Conservation (phyloP, 2,329 filamentous ascomycete species). For the Cadophora malorum region DNA sequence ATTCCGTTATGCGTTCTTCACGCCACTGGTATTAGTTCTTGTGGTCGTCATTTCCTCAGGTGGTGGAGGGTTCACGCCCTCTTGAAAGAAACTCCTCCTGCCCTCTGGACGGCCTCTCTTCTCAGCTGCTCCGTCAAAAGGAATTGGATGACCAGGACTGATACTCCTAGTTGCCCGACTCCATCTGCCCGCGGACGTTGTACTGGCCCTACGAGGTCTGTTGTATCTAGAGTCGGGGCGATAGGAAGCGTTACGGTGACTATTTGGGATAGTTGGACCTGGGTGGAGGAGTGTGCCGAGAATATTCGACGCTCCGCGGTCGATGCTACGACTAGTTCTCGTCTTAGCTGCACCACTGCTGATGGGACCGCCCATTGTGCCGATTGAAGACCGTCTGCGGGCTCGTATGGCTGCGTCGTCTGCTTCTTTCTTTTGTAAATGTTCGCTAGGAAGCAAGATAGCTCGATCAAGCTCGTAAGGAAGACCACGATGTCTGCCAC, state of each 20-base stretch:
- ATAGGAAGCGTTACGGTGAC: slow-evolving; percentile 30
- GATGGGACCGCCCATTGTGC: slow-evolving; percentile 20
- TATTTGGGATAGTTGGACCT: slow-evolving; percentile 43
- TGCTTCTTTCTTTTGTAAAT: slow-evolving; percentile 65
- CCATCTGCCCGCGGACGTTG: slow-evolving; percentile 12
- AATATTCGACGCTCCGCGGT: slow-evolving; percentile 35
- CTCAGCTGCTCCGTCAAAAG: slow-evolving; percentile 19
- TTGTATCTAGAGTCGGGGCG: neutral
- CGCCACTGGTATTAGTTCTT: neutral
- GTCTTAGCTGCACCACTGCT: slow-evolving; percentile 30
- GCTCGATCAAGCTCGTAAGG: slow-evolving; percentile 74
- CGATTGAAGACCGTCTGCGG: slow-evolving; percentile 32
- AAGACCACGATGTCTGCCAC: slow-evolving; percentile 71
- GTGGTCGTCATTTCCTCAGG: neutral
- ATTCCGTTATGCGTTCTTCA: slow-evolving; percentile 4
- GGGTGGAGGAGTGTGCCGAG: slow-evolving; percentile 43
- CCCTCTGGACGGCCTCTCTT: slow-evolving; percentile 30
- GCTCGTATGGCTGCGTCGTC: slow-evolving; percentile 47
- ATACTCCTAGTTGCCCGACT: slow-evolving; percentile 14
- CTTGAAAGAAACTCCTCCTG: slow-evolving; percentile 36
- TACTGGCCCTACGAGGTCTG: neutral
- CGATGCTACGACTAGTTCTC: slow-evolving; percentile 27
- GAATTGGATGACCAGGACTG: slow-evolving; percentile 4
- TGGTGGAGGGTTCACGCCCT: slow-evolving; percentile 36
- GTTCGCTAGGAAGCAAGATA: slow-evolving; percentile 70